Conservation (phyloP, 1,284 basidiomycete species). For the Melanopsichium pennsylvanicum region DNA sequence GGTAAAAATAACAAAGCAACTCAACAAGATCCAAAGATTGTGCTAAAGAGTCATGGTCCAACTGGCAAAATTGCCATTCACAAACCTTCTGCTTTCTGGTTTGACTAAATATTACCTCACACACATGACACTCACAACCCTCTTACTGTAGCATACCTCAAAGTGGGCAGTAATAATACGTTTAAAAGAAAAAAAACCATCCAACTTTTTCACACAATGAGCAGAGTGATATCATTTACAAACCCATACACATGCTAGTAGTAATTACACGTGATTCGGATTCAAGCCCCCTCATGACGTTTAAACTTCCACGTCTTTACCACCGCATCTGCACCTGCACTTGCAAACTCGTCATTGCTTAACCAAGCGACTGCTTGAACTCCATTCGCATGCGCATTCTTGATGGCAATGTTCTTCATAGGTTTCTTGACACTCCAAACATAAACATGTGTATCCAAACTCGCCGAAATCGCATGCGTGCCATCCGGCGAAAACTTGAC, state of each 20-base stretch:
- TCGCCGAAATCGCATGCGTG: slow-evolving; percentile 72
- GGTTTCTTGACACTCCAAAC: slow-evolving; percentile 84
- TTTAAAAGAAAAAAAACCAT: no score
- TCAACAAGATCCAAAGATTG: slow-evolving; percentile 11
- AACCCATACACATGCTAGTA: no score
- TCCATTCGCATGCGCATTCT: slow-evolving; percentile 66
- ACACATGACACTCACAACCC: no score
- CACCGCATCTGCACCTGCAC: slow-evolving; percentile 80
- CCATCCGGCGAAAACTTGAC: slow-evolving; percentile 81
- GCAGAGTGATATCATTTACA: no score
- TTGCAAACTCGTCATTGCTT: slow-evolving; percentile 72
- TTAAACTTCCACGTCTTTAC: slow-evolving; percentile 31
- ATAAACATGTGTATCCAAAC: slow-evolving; percentile 83
- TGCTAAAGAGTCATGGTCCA: slow-evolving; percentile 11
- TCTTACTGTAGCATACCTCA: no score
- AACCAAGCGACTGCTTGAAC: slow-evolving; percentile 82
- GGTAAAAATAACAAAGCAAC: slow-evolving; percentile 16
- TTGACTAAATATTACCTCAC: slow-evolving; percentile 11
- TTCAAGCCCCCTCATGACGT: slow-evolving; percentile 24
- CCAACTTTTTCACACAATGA: no score
- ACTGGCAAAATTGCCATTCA: slow-evolving; percentile 16
- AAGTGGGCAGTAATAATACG: no score
- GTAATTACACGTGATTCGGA: not conserved
- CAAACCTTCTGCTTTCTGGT: slow-evolving; percentile 14
- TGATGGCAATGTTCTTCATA: slow-evolving; percentile 80